Base-by-base conservation (phyloP, 768 basidiomycete genomes). In the Boletus sensibilis region DNA sequence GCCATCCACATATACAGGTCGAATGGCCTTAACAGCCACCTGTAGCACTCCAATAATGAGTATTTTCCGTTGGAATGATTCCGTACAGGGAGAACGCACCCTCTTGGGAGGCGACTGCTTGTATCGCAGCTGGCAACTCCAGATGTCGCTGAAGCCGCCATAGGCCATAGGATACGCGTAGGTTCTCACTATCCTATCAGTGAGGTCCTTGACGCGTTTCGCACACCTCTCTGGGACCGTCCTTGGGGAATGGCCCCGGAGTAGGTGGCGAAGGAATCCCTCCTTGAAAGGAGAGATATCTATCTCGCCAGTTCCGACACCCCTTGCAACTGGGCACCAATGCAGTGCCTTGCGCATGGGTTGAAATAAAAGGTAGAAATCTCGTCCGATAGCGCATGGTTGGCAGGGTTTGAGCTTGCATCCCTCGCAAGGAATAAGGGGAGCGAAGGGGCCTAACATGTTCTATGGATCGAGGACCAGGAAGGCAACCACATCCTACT, bases 141-240 rank as follows among this genome's bases (percentile, higher is more conserved):
- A 70, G 50, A 70, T 42, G 3, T 70, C 69, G 18, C 68, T 72
- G 56, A 72, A 70, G 23, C 69, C 71, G 1, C 69, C 69, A 38
- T 62, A 56, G 0, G 69, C 71, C 0, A 31, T 55, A 31, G 71
- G 71, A 53, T 70, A 64, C 10, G 45, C 37, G 20, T 59, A 10
- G 8, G 25, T 55, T 43, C 13, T 68, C 50, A 20, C 31, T 46
- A 70, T 43, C 27, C 29, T 45, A 1, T 55, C 10, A 3, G 71
- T 70, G 56, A 70, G 64, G 50, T 38, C 10, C 31, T 4, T 23
- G 56, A 51, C 39, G 29, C 42, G 41, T 33, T 50, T 54, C 14
- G 20, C n/a, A 14, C 50, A 44, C 35, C 4, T 44, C 29, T 54
- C 43, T 8, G 56, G 53, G 31, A 52, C 5, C 8, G 4, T 40